These are phyloP conservation scores for Solanum neorickii DNA, from an alignment of 257 asterid genomes.

Conservation along the genomic window DNA sequence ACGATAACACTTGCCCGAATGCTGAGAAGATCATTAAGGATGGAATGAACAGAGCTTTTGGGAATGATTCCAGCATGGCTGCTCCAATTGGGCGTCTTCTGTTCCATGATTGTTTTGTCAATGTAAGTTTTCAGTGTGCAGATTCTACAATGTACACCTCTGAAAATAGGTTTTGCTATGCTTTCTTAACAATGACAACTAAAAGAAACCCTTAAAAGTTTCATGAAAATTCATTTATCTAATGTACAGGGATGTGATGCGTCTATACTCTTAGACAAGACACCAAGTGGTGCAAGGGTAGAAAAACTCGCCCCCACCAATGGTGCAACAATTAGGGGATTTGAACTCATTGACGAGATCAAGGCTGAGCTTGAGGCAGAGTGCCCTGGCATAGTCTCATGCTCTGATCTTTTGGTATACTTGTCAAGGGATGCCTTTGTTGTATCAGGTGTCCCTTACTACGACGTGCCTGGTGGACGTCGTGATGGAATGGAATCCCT, in stretches of 20 bases:
- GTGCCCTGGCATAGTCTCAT: conserved; percentile 59
- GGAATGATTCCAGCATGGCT: conserved; percentile 27
- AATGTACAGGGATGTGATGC: conserved; percentile 59
- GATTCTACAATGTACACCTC: background rate
- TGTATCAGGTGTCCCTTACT: conserved; percentile 31
- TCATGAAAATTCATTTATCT: background rate
- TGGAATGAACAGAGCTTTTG: conserved; percentile 12
- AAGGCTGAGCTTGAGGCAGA: conserved; percentile 33
- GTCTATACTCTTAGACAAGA: conserved; percentile 44
- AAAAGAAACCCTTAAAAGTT: background rate
- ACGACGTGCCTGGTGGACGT: conserved; percentile 31
- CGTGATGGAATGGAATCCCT: conserved; percentile 39
- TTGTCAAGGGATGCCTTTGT: conserved; percentile 45
- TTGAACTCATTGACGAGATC: conserved; percentile 26
- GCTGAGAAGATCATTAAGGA: conserved; percentile 39
- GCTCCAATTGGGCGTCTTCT: conserved; percentile 44
- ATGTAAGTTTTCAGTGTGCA: conserved; percentile 7
- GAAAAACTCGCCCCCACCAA: conserved; percentile 44
- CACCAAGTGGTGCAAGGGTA: conserved; percentile 27
- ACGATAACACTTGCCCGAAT: conserved; percentile 35
- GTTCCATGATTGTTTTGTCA: conserved; percentile 57
- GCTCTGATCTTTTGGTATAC: conserved; percentile 45
- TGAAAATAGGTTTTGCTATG: background rate
- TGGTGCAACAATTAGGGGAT: conserved; percentile 30
- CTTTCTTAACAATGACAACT: background rate